A percentile compares a stretch with the other conserved stretches of the same genome.
Evolutionary conservation across 2,329 filamentous ascomycete species (phyloP).

Genomic region (Claviceps cyperi): DNA sequence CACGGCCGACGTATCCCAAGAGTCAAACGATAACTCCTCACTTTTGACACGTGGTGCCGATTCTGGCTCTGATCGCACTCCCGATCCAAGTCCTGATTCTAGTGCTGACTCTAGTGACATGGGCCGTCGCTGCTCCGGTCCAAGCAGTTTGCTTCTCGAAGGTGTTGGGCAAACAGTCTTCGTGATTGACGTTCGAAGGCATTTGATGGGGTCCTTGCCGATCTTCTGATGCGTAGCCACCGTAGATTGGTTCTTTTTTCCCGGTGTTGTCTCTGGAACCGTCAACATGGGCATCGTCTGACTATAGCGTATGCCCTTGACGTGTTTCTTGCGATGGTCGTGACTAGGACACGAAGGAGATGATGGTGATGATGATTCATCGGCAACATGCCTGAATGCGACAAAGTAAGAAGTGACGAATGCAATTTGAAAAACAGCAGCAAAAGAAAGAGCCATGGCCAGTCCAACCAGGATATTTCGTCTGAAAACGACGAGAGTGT

Average conservation of each 20-base stretch:
- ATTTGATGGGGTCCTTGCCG: constrained; percentile 12
- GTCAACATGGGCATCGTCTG: constrained; percentile 24
- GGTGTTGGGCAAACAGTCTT: constrained; percentile 38
- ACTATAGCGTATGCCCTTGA: constrained; percentile 40
- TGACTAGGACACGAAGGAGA: constrained; percentile 18
- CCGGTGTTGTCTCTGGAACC: constrained; percentile 19
- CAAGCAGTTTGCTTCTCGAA: constrained; percentile 41
- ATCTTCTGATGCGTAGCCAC: constrained; percentile 23
- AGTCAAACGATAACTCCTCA: constrained; percentile 53
- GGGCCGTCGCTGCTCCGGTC: constrained; percentile 27
- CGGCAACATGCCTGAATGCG: constrained; percentile 17
- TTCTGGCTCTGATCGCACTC: constrained; percentile 14
- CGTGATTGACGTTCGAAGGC: constrained; percentile 25
- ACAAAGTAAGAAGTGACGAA: constrained; percentile 33
- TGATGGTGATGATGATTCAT: neutral
- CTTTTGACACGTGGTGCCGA: constrained; percentile 24
- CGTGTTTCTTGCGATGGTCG: constrained; percentile 12
- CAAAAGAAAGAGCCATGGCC: constrained; percentile 29
- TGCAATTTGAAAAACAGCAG: constrained; percentile 31
- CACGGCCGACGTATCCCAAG: constrained; percentile 59
- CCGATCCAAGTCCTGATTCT: no score
- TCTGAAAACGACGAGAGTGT: constrained; percentile 6
- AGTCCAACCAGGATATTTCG: constrained; percentile 27
- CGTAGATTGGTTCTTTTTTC: constrained; percentile 26
- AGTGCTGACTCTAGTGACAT: constrained; percentile 32